These are phyloP conservation scores for Striga hermonthica DNA, from an alignment of 305 asterid genomes.

Conservation along the genomic window DNA sequence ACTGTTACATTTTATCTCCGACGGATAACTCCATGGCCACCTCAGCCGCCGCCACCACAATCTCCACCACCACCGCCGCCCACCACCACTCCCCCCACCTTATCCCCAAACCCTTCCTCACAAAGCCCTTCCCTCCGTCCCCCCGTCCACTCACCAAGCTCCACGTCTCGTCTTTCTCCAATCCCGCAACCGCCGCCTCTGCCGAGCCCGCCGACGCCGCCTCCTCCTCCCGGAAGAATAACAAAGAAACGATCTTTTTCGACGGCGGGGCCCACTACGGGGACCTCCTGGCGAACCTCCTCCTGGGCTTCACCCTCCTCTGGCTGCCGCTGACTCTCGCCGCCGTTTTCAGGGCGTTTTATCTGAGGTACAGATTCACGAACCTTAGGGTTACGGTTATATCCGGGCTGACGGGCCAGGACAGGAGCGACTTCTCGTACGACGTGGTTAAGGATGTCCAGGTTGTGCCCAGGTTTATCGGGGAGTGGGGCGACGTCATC, in stretches of 20 bases:
- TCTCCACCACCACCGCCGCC: conserved; percentile 36
- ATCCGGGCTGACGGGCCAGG: conserved; percentile 88
- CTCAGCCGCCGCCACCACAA: conserved; percentile 35
- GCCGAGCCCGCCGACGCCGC: conserved; percentile 41
- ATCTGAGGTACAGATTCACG: conserved; percentile 75
- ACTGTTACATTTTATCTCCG: conserved; percentile 28
- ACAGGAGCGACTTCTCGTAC: conserved; percentile 79
- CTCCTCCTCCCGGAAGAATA: conserved; percentile 32
- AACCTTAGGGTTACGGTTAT: conserved; percentile 80
- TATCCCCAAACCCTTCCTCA: conserved; percentile 34
- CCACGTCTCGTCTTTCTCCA: conserved; percentile 63
- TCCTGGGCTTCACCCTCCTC: conserved; percentile 84
- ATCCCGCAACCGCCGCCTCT: conserved; percentile 41
- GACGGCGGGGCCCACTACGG: conserved; percentile 99
- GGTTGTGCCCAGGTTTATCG: conserved; percentile 90
- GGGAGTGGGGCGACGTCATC: conserved; percentile 95
- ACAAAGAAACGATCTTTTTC: conserved; percentile 67
- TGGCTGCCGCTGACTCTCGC: conserved; percentile 90
- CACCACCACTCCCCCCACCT: conserved; percentile 32
- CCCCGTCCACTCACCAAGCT: conserved; percentile 52
- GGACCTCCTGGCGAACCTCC: conserved; percentile 79
- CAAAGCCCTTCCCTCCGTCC: conserved; percentile 34
- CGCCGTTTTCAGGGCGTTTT: conserved; percentile 80
- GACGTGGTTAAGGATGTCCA: conserved; percentile 77
- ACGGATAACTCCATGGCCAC: conserved; percentile 39